Base-by-base conservation (phyloP, 805 yeast species). In the Candida taoyuanica region DNA sequence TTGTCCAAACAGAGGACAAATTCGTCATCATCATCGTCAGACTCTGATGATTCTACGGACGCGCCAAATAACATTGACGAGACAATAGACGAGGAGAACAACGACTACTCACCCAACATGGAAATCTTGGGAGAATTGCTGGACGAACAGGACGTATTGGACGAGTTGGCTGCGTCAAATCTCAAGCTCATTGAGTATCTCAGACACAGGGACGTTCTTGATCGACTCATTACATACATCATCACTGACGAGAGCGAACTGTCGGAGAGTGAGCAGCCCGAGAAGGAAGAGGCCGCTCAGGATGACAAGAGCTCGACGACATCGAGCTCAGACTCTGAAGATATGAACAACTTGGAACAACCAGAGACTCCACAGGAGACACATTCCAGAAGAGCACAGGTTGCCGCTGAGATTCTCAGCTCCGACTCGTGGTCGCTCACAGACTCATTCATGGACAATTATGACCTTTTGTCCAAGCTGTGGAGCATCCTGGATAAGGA, bases 391-490 rank as follows among this genome's bases (percentile, higher is more conserved):
- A 56, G 74, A 44, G 79, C 87, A 2, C 80, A 78, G 40, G 71
- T 82, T 50, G 88, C 96, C 5, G 86, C 96, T 2, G 98, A 93
- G 58, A 81, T 93, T 30, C 67, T 93, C 33, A 77, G 91, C 29
- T 86, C 93, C 4, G 98, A 91, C 55, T 89, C 88, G 7, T 91
- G 97, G 96, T 83, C 94, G 3, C 68, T 93, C 27, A 84, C 96
- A 2, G 95, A 89, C 49, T 80, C 95, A 1, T 81, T 93, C 39
- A 80, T 91, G 81, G 89, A 85, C 49, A 76, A 79, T 43, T 67
- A 74, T 4, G 72, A 68, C 16, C 68, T 85, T 27, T 63, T 93
- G 52, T 74, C 75, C 37, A 76, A 73, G 52, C 63, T 93, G 33
- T 93, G 98, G 98, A 62, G 76, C 16, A 68, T 89, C 16, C 68